phyloP scores from a whole-genome alignment of 2,329 filamentous ascomycete genomes.

The Ceratocystis ficicola region DNA sequence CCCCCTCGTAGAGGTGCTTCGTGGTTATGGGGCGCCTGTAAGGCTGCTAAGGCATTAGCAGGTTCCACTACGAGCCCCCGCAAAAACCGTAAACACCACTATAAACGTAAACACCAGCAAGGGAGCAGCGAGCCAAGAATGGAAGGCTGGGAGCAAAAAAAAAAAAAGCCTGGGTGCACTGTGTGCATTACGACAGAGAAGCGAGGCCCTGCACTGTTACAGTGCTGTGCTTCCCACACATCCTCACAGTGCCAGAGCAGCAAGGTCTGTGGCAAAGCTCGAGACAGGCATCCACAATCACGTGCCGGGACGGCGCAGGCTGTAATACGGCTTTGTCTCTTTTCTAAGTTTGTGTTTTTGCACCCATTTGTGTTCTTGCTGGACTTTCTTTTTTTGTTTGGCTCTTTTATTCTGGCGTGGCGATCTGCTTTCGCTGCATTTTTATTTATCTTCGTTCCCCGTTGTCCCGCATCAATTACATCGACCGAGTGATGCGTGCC shows the following conservation, averaged over 20 bases:
- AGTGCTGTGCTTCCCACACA: not conserved
- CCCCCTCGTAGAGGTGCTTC: not conserved
- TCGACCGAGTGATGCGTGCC: too few species aligned
- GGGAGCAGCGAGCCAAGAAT: conserved; percentile 5
- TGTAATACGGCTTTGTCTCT: not conserved
- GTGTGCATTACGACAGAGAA: not conserved
- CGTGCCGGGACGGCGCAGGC: conserved; percentile 3
- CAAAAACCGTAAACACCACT: not conserved
- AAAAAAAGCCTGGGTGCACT: not conserved
- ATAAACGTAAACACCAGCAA: not conserved
- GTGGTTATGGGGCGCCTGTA: not conserved
- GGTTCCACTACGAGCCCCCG: too few species aligned
- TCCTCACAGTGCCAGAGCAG: not conserved
- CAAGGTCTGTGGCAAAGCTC: not conserved
- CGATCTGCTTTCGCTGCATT: not conserved
- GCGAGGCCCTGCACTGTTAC: not conserved
- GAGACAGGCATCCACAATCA: not conserved
- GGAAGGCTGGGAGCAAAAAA: conserved; percentile 4
- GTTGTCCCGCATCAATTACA: not conserved
- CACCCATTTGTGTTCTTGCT: not conserved
- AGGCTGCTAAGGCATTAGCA: not conserved
- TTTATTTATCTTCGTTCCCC: not conserved
- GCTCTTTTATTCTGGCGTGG: not conserved
- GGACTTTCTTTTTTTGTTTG: not conserved
- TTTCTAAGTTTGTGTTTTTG: not conserved